Base-by-base conservation (phyloP, 495 filamentous ascomycete species). In the Penicillium turbatum region DNA sequence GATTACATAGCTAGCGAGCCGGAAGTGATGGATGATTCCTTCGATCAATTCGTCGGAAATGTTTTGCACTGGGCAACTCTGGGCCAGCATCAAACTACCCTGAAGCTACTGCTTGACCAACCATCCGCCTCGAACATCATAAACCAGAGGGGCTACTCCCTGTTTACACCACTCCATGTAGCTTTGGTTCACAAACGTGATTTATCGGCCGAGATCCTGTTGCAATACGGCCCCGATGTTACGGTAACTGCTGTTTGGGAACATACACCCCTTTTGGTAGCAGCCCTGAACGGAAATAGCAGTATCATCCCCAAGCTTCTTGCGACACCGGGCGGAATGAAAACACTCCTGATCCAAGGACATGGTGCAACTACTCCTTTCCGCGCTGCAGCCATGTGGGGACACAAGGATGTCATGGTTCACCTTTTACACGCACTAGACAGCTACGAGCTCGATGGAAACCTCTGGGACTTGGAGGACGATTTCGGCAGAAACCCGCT, bases 41-140 rank as follows among this genome's bases (percentile, higher is more conserved):
- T 35, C 11, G 45, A 48, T n/a, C 4, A 48, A 11, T 48, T 36
- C 31, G 45, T 48, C 12, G 45, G 45, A 3, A 48, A 48, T 34
- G 45, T 48, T 13, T 16, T 48, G 15, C 45, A 48, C 31, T 48
- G 45, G 45, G 45, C 45, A 36, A 30, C 31, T 11, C 32, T 48
- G 24, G 45, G 45, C 12, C 45, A 48, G 9, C 45, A 48, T 34
- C 15, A 26, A 0, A 36, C 31, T 1, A 48, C 45, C 6, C 17
- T 48, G 31, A 24, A 21, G 31, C 7, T 48, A 5, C 31, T 48
- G 9, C 12, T 48, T 17, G 13, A 13, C 5, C 31, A 48, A 5
- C 4, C 30, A 1, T 48, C 32, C 5, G 19, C 6, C 1, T 15
- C 30, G 1, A 19, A 36, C 10, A 26, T 48, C 11, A n/a, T 48